A percentile compares a stretch with the other conserved stretches of the same genome.
Conservation (phyloP, 2,329 filamentous ascomycete species). For the Sclerotinia glacialis region DNA sequence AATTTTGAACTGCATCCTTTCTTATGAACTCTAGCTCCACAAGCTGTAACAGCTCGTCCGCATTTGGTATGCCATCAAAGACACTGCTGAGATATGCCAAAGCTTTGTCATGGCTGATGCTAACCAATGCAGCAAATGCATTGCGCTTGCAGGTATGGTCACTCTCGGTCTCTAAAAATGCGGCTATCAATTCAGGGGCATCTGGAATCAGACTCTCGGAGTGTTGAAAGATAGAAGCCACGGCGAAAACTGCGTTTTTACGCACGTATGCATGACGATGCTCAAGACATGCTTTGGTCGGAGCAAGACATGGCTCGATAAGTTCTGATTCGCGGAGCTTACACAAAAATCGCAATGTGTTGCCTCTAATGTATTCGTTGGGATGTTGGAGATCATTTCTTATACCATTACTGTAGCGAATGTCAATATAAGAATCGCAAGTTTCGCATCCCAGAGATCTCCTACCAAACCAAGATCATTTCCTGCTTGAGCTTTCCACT, state of each 20-base stretch:
- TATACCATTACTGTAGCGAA: conserved; percentile 79
- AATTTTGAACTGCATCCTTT: conserved; percentile 92
- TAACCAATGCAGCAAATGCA: conserved; percentile 86
- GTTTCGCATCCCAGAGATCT: conserved; percentile 20
- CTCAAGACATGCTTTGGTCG: conserved; percentile 86
- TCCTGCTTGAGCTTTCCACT: conserved; percentile 97
- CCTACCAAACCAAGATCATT: conserved; percentile 97
- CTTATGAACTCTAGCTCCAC: conserved; percentile 96
- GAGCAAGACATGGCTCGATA: conserved; percentile 91
- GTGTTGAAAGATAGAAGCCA: conserved; percentile 88
- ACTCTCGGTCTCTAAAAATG: conserved; percentile 85
- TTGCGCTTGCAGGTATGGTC: conserved; percentile 98
- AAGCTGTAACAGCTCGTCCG: conserved; percentile 88
- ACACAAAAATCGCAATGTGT: conserved; percentile 95
- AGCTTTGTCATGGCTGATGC: conserved; percentile 91
- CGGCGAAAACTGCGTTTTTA: conserved; percentile 95
- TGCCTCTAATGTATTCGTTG: conserved; percentile 97
- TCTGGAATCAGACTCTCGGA: conserved; percentile 91
- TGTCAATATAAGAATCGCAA: neutral
- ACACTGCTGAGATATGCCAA: conserved; percentile 82
- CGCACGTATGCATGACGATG: conserved; percentile 96
- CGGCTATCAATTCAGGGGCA: conserved; percentile 84
- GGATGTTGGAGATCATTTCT: conserved; percentile 95
- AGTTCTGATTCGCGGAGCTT: conserved; percentile 95
- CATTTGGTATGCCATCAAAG: conserved; percentile 90